These are phyloP conservation scores for Scutellaria minor DNA, from an alignment of 257 asterid species.

Conservation along the genomic window DNA sequence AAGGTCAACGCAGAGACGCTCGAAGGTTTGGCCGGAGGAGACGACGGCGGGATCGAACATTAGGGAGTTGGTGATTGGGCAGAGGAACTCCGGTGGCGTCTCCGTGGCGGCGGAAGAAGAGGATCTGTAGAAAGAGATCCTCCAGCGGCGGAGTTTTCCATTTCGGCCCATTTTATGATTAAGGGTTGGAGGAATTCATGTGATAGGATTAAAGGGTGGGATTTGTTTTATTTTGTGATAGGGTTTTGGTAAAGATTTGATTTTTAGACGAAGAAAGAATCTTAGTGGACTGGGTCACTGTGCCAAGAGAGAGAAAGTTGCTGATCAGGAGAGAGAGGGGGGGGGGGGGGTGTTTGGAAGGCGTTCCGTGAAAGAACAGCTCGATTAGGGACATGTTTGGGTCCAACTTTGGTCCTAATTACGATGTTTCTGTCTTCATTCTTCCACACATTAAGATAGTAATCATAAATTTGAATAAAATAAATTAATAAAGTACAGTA, in stretches of 20 bases:
- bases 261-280: constrained; percentile 31
- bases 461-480: too few species aligned
- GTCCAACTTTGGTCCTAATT: neutral
- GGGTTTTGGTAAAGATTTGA: constrained; percentile 26
- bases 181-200: constrained; percentile 34
- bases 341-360: neutral
- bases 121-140: constrained; percentile 52
- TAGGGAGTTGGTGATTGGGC: constrained; percentile 72
- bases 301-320: neutral
- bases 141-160: constrained; percentile 62
- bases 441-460: too few species aligned
- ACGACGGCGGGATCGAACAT: constrained; percentile 89
- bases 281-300: constrained; percentile 26
- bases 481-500: too few species aligned
- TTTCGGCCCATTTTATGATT: constrained; percentile 57
- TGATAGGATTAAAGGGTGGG: neutral
- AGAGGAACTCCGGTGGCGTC: constrained; percentile 62
- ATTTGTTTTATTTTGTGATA: constrained; percentile 11
- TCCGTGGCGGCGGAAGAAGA: constrained; percentile 38
- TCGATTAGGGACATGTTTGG: neutral
- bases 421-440: neutral
- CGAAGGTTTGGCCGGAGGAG: constrained; percentile 87
- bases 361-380: constrained; percentile 28
- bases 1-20: constrained; percentile 60
- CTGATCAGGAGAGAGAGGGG: neutral